Evolutionary conservation across 208 protist species (phyloP).

Genomic region (Borovskyia barvae): DNA sequence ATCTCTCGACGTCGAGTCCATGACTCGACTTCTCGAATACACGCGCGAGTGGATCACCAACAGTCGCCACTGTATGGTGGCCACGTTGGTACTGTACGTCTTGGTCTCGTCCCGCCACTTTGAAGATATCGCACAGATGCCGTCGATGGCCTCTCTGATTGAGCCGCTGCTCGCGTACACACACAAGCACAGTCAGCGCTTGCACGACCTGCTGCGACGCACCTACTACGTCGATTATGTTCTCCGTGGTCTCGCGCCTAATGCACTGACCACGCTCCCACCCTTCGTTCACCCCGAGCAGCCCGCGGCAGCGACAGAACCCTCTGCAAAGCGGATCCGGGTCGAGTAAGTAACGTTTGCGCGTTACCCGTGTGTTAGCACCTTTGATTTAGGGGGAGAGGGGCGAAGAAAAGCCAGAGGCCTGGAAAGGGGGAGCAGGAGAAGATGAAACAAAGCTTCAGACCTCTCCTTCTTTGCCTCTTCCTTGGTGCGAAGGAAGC

Average conservation of each 20-base stretch:
- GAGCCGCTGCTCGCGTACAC: constrained; percentile 88
- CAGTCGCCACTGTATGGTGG: constrained; percentile 77
- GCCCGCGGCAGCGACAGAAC: not conserved
- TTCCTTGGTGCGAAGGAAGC: no score
- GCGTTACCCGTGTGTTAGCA: no score
- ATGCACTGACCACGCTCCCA: constrained; percentile 60
- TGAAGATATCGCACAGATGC: constrained; percentile 51
- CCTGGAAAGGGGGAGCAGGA: no score
- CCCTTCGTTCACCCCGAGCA: constrained; percentile 40
- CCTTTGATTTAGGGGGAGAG: no score
- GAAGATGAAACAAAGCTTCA: no score
- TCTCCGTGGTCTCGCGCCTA: constrained; percentile 50
- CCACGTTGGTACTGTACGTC: constrained; percentile 65
- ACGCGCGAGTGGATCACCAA: constrained; percentile 92
- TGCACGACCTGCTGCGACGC: constrained; percentile 72
- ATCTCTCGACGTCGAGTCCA: constrained; percentile 45
- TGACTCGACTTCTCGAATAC: constrained; percentile 84
- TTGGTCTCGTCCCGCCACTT: constrained; percentile 70
- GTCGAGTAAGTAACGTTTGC: constrained; percentile 10
- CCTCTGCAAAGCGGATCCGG: constrained; percentile 26
- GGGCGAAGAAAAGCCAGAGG: no score
- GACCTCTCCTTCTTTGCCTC: no score
- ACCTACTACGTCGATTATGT: constrained; percentile 93
- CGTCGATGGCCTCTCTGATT: constrained; percentile 53
- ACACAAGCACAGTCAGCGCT: constrained; percentile 79